A percentile compares a stretch with the other conserved stretches of the same genome.
Conservation (phyloP, 2,329 filamentous ascomycete genomes). For the Colletotrichum tropicale region DNA sequence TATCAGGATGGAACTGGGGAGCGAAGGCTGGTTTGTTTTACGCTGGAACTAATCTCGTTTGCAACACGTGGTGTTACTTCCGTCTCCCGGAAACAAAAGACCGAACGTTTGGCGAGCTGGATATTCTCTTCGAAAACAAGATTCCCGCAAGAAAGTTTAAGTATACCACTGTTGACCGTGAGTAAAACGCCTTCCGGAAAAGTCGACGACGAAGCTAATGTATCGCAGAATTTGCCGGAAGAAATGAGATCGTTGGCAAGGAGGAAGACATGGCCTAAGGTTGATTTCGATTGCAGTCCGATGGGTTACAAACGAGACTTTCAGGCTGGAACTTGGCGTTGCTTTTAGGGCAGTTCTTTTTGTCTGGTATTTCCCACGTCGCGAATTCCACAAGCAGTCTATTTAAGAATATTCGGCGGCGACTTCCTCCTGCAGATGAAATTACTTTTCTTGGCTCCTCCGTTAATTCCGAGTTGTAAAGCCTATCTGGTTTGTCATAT, state of each 20-base stretch:
- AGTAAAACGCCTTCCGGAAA: background rate
- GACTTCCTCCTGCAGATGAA: background rate
- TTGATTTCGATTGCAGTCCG: accelerated
- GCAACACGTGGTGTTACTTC: constrained; percentile 44
- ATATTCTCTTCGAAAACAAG: constrained; percentile 29
- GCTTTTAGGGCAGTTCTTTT: accelerated
- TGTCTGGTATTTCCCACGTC: background rate
- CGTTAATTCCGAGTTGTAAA: background rate
- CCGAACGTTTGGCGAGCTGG: constrained; percentile 48
- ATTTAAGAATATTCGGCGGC: background rate
- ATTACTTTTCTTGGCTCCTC: no score
- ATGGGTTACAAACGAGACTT: background rate
- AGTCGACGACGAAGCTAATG: background rate
- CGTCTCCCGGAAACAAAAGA: constrained; percentile 48
- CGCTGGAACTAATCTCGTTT: constrained; percentile 37
- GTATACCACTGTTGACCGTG: constrained; percentile 27
- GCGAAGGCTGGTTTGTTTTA: constrained; percentile 49
- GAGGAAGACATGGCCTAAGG: background rate
- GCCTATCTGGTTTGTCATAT: background rate
- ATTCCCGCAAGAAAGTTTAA: constrained; percentile 28
- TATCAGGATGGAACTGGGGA: constrained; percentile 38
- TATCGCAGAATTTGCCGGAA: background rate
- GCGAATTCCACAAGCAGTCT: background rate
- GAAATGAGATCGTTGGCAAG: background rate
- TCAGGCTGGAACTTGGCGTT: background rate